A percentile compares a stretch with the other conserved stretches of the same genome.
phyloP scores from a whole-genome alignment of 225 moss, liverwort and hornwort species.

The Rhytidiadelphus loreus region DNA sequence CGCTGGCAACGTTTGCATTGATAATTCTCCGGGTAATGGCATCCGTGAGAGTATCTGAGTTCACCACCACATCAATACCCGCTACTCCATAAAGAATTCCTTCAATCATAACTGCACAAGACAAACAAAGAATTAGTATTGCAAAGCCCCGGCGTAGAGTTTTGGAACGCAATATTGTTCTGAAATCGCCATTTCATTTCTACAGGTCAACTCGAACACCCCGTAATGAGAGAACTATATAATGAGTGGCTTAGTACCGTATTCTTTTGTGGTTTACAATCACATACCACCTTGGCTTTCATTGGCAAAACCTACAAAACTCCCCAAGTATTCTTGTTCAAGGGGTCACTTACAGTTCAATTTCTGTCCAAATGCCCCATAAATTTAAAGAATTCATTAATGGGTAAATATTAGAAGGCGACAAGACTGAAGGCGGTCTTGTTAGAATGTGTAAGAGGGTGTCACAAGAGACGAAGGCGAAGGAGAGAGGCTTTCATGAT shows the following conservation, averaged over 20 bases:
- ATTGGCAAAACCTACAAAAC: background rate
- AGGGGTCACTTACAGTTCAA: background rate
- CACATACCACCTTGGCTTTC: background rate
- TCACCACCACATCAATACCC: slow-evolving; percentile 36
- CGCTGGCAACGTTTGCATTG: slow-evolving; percentile 6
- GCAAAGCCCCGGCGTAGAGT: background rate
- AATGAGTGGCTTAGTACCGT: background rate
- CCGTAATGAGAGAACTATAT: background rate
- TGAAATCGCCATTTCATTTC: background rate
- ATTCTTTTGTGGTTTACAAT: background rate
- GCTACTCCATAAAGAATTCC: slow-evolving; percentile 39
- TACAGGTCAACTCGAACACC: background rate
- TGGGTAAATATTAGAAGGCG: background rate
- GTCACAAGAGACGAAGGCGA: background rate
- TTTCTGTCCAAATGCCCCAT: background rate
- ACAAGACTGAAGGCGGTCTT: too few species aligned
- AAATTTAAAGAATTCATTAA: background rate
- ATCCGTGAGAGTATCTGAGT: background rate
- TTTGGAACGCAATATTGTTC: background rate
- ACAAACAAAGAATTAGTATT: background rate
- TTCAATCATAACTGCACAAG: slow-evolving; percentile 13
- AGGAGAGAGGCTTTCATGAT: background rate
- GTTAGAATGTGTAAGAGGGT: background rate
- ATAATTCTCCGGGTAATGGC: slow-evolving; percentile 19
- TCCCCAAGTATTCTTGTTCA: background rate